Conservation (phyloP, 2,329 filamentous ascomycete species). For the Diaporthe nobilis region DNA sequence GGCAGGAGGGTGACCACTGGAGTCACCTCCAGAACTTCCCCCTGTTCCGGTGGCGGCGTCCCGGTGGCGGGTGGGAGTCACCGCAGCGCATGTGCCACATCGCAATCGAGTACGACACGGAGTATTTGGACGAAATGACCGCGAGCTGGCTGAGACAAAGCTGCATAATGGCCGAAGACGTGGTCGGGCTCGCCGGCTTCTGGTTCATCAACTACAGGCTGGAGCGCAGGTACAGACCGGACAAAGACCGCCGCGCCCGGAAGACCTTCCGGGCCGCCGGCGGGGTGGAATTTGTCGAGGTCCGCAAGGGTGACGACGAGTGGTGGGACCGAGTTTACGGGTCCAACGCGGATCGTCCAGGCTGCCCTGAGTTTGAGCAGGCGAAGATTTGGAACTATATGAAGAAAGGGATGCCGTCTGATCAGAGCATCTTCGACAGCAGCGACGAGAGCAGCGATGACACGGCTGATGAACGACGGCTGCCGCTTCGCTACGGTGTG, state of each 20-base stretch:
- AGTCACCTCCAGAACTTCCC: neutral
- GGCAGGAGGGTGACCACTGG: fast-evolving
- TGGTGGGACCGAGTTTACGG: neutral
- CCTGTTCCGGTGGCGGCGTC: neutral
- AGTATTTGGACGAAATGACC: neutral
- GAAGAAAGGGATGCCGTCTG: too few species aligned
- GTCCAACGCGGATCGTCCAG: too few species aligned
- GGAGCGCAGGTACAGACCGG: neutral
- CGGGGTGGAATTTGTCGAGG: neutral
- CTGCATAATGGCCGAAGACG: neutral
- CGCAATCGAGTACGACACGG: neutral
- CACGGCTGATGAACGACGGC: neutral
- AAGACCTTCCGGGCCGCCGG: neutral
- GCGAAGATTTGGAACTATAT: too few species aligned
- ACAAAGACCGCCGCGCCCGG: neutral
- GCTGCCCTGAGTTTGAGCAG: neutral
- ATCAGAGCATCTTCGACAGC: too few species aligned
- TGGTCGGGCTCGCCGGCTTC: neutral
- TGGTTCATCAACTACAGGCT: neutral
- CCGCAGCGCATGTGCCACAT: neutral
- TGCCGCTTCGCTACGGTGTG: neutral
- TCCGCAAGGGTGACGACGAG: neutral
- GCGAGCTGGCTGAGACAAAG: neutral
- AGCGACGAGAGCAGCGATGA: neutral
- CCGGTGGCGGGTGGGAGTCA: too few species aligned